Percentiles rank a stretch among this genome's conserved stretches.
These are phyloP conservation scores for Candida khao-thaluensis DNA, from an alignment of 805 yeast species.

Conservation along the genomic window DNA sequence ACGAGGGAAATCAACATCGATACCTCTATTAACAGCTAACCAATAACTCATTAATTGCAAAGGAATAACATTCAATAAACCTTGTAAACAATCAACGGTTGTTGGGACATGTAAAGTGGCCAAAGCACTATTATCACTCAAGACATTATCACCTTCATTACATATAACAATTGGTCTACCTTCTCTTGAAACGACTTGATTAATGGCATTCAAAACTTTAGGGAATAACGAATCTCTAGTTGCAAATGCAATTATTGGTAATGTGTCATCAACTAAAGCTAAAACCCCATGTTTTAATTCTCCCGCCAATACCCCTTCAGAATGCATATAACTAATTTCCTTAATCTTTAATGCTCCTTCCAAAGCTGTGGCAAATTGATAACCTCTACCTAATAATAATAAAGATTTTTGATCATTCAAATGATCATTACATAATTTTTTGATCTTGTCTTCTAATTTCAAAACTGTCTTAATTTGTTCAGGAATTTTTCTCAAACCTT, in stretches of 20 bases:
- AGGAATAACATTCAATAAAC: slow-evolving; percentile 90
- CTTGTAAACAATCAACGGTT: slow-evolving; percentile 97
- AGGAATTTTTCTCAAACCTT: slow-evolving; percentile 81
- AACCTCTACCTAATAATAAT: slow-evolving; percentile 93
- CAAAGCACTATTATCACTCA: slow-evolving; percentile 54
- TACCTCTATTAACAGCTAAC: slow-evolving; percentile 92
- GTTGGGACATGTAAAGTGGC: slow-evolving; percentile 87
- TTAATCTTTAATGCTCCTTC: slow-evolving; percentile 98
- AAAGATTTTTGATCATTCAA: slow-evolving; percentile 83
- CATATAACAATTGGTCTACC: slow-evolving; percentile 95
- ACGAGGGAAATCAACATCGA: slow-evolving; percentile 98
- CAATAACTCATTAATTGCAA: slow-evolving; percentile 94
- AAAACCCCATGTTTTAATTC: slow-evolving; percentile 98
- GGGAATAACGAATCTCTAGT: slow-evolving; percentile 96
- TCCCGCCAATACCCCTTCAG: slow-evolving; percentile 99
- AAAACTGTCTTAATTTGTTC: slow-evolving; percentile 79
- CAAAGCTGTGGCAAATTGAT: slow-evolving; percentile 93
- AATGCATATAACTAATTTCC: slow-evolving; percentile 98
- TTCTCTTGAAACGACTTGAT: slow-evolving; percentile 95
- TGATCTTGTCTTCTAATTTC: slow-evolving; percentile 68
- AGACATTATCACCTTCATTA: slow-evolving; percentile 72
- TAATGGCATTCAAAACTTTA: slow-evolving; percentile 90
- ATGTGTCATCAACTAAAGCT: slow-evolving; percentile 89
- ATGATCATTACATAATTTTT: slow-evolving; percentile 66
- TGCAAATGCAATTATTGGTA: slow-evolving; percentile 95